A percentile compares a stretch with the other conserved stretches of the same genome.
These are phyloP conservation scores for Pyrenophora seminiperda DNA, from an alignment of 2,329 filamentous ascomycete genomes.

Conservation along the genomic window DNA sequence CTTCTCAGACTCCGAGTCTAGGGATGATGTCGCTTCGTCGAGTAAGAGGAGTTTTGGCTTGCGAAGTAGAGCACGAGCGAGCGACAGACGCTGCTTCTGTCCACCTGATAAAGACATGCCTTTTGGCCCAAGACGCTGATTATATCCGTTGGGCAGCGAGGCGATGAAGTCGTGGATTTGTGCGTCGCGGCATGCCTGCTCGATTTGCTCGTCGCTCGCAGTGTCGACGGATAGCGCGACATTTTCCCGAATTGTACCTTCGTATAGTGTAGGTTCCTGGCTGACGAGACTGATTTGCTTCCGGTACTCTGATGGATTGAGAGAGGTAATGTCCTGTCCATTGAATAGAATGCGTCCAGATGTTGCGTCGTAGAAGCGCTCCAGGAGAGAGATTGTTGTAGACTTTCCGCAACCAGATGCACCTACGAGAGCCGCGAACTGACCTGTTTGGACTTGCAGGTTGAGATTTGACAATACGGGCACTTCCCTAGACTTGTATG, in stretches of 20 bases:
- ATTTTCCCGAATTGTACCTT: conserved; percentile 52
- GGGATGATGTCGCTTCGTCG: conserved; percentile 43
- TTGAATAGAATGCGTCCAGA: conserved; percentile 67
- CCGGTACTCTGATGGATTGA: conserved; percentile 49
- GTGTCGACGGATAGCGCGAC: conserved; percentile 42
- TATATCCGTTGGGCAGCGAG: conserved; percentile 44
- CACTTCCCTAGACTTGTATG: conserved; percentile 86
- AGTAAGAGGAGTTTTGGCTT: conserved; percentile 41
- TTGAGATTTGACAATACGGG: conserved; percentile 61
- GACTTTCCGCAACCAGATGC: conserved; percentile 73
- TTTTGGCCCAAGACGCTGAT: conserved; percentile 43
- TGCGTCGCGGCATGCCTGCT: conserved; percentile 42
- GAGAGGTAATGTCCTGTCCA: conserved; percentile 42
- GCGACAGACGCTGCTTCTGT: conserved; percentile 44
- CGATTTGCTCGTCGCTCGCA: conserved; percentile 36
- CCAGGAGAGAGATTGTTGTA: conserved; percentile 66
- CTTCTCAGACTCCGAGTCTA: conserved; percentile 45
- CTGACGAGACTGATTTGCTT: conserved; percentile 51
- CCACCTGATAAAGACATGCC: conserved; percentile 44
- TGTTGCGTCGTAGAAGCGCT: conserved; percentile 71
- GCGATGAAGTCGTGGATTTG: conserved; percentile 49
- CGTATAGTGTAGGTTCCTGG: conserved; percentile 55
- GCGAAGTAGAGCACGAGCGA: conserved; percentile 43
- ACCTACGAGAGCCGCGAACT: conserved; percentile 73
- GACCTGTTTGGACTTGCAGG: conserved; percentile 58